Evolutionary conservation across 768 basidiomycete genomes (phyloP), one percentile per base, ranked within the genome.

Genomic region (Pulveroboletus sp.): DNA sequence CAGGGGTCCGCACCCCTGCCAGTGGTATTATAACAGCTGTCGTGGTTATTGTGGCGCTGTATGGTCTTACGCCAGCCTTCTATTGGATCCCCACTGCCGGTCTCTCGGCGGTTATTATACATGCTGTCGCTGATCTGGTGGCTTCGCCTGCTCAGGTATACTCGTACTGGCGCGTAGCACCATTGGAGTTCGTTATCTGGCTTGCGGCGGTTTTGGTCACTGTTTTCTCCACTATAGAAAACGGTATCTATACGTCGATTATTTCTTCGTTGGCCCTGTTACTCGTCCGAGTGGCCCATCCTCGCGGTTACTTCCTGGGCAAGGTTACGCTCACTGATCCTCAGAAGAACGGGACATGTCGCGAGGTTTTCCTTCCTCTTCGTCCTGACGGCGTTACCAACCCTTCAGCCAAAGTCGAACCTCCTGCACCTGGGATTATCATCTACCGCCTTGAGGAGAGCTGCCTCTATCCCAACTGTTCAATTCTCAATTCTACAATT

Each of bases 81-180:
- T 92, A 77, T 73, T 95, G 86, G 85, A 91, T 90, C 51, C 89
- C 89, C 31, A 81, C 59, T 21, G 86, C 88, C 7, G 82, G 76
- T 26, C 78, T 98, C n/a, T 86, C 91, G 10, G 95, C 94, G 30
- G 80, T 97, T 56, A 95, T 98, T 64, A 95, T 97, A 57, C 93
- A 95, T 63, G 91, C 91, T 35, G 91, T 94, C 15, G 83, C 82
- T 6, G 86, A 88, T 71, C 75, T 99, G 43, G 86, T 99, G 46
- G 87, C 93, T 14, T 81, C 85, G 0, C 96, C 94, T 0, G 68
- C 77, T 40, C 83, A 82, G 64, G 84, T 88, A 14, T 97, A 86
- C 70, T 76, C 79, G 3, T 99, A 85, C 76, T 99, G 96, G 96
- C 82, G 90, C 27, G 84, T 95, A 21, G 89, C 89, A 0, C 96